Conservation (phyloP, 441 rosid species). For the Macaranga tanarius region DNA sequence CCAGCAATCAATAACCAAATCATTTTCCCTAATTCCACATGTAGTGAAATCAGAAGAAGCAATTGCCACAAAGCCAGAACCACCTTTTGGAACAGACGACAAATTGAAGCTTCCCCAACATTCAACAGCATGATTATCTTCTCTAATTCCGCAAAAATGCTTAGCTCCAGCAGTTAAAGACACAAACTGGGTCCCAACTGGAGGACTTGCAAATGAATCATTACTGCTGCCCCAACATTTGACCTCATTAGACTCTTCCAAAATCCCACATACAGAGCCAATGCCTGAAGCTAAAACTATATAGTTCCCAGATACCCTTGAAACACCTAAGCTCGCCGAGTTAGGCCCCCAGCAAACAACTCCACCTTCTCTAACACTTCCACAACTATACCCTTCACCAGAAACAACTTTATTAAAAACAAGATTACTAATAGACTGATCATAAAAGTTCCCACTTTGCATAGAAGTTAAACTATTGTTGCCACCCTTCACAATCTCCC, state of each 20-base stretch:
- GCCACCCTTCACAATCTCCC: conserved; percentile 48
- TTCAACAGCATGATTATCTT: conserved; percentile 70
- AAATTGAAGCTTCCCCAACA: conserved; percentile 81
- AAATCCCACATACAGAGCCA: conserved; percentile 57
- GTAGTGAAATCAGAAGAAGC: conserved; percentile 81
- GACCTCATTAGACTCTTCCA: conserved; percentile 45
- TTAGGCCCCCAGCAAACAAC: conserved; percentile 82
- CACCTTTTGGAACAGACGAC: conserved; percentile 58
- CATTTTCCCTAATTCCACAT: conserved; percentile 80
- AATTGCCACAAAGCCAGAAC: conserved; percentile 71
- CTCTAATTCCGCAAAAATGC: conserved; percentile 80
- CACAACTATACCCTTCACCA: conserved; percentile 90
- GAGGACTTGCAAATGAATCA: conserved; percentile 35
- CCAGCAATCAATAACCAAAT: conserved; percentile 89
- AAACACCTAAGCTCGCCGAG: conserved; percentile 45
- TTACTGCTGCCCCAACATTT: conserved; percentile 66
- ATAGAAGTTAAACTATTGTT: conserved; percentile 42
- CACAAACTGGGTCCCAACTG: conserved; percentile 44
- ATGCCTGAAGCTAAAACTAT: conserved; percentile 55
- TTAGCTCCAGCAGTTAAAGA: conserved; percentile 67
- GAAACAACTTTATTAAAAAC: conserved; percentile 61
- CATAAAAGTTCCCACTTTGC: conserved; percentile 37
- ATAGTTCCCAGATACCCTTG: conserved; percentile 39
- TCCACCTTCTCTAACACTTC: conserved; percentile 67
- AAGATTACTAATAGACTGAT: conserved; percentile 45